A percentile compares a stretch with the other conserved stretches of the same genome.
Evolutionary conservation across 306 rosid genomes (phyloP).

Genomic region (Malus sieversii): DNA sequence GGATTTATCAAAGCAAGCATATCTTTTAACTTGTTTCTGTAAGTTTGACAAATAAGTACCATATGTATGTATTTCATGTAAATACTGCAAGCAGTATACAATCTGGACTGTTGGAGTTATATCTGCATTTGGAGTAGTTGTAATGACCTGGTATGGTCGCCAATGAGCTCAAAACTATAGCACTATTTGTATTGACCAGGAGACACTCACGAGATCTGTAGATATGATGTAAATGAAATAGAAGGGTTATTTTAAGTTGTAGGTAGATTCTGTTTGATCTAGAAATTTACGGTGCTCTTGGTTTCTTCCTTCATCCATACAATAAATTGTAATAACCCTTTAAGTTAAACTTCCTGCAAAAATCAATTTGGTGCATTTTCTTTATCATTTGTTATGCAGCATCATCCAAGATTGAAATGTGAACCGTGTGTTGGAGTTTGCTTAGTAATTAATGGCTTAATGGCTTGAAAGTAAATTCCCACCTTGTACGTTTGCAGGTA

Average conservation of each 20-base stretch:
- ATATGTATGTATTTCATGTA: too few species aligned
- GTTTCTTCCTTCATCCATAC: not conserved
- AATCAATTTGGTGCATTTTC: not conserved
- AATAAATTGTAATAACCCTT: too few species aligned
- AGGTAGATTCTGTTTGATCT: not conserved
- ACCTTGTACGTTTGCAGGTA: slow-evolving; percentile 67
- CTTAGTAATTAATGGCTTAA: slow-evolving; percentile 16
- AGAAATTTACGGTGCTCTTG: not conserved
- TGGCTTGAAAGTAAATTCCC: slow-evolving; percentile 31
- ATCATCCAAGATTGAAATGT: not conserved
- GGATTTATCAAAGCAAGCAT: not conserved
- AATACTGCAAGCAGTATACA: too few species aligned
- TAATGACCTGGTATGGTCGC: not conserved
- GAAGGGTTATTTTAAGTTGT: not conserved
- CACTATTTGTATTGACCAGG: not conserved
- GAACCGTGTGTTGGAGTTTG: not conserved
- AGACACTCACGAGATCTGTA: not conserved
- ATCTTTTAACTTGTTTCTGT: not conserved
- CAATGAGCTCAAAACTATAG: not conserved
- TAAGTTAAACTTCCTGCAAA: not conserved
- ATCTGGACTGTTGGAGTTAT: not conserved
- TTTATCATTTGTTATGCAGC: not conserved
- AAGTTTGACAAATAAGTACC: too few species aligned
- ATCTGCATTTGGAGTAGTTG: not conserved
- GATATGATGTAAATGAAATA: not conserved